Percentiles rank a stretch among this genome's conserved stretches.
Evolutionary conservation across 768 basidiomycete species (phyloP).

Genomic region (Tylopilus rubrobrunneus): DNA sequence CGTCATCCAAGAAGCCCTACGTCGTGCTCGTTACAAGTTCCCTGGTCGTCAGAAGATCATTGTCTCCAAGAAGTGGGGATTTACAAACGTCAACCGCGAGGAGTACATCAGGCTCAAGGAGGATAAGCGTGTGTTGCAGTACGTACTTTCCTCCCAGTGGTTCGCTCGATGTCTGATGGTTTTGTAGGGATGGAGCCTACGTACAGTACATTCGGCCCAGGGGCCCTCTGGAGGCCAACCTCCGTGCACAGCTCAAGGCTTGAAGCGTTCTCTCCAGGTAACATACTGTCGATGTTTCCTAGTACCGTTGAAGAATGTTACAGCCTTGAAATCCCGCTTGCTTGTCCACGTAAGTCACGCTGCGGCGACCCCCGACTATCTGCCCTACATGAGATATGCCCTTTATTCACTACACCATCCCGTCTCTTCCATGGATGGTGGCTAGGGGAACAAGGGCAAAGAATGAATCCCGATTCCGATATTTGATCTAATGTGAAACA

Average conservation of each 20-base stretch:
- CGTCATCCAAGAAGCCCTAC: constrained; percentile 94
- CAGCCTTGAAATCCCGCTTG: constrained; percentile 16
- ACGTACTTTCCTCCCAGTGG: constrained; percentile 33
- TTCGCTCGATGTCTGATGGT: neutral
- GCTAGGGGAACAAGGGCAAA: constrained; percentile 86
- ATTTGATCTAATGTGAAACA: constrained; percentile 18
- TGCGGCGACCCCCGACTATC: neutral
- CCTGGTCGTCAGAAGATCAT: constrained; percentile 98
- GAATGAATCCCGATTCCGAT: constrained; percentile 35
- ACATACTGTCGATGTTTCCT: constrained; percentile 10
- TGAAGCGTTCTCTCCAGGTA: constrained; percentile 31
- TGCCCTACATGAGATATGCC: constrained; percentile 33
- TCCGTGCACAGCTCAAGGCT: constrained; percentile 78
- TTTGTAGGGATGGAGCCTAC: constrained; percentile 76
- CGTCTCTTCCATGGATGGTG: constrained; percentile 44
- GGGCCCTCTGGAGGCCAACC: constrained; percentile 81
- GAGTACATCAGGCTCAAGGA: constrained; percentile 88
- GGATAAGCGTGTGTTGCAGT: constrained; percentile 87
- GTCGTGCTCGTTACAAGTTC: constrained; percentile 99
- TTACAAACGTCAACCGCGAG: constrained; percentile 89
- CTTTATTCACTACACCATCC: constrained; percentile 76
- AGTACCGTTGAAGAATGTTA: constrained; percentile 16
- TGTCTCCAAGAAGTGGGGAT: constrained; percentile 97
- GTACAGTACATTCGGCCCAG: constrained; percentile 90
- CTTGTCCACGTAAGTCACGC: constrained; percentile 6